Evolutionary conservation across 768 basidiomycete species (phyloP), one percentile per base, ranked within the genome.

Genomic region (Hirschioporus abietinus): DNA sequence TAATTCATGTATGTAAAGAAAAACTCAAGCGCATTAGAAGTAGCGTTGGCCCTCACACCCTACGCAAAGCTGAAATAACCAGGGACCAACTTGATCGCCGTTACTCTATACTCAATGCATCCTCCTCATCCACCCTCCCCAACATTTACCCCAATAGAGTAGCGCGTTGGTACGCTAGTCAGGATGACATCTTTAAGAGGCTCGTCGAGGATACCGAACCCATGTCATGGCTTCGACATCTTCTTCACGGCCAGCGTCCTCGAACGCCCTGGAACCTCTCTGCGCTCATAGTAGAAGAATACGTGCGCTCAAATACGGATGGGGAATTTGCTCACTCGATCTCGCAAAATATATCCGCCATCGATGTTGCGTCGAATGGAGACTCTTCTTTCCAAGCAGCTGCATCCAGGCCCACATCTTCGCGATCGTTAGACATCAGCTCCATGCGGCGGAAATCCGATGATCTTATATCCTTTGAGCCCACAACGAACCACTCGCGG

Each of bases 151-250:
- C 42, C 12, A 52, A 5, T 52, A 78, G 80, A 58, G 80, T 86
- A 30, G 81, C 80, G 34, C 84, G 82, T 23, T 93, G 91, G 91
- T 85, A 86, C 69, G 74, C 78, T n/a, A 74, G 76, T 34, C 85
- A 86, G 66, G 82, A 84, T 34, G 70, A 75, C 9, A 71, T 79
- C n/a, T 75, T 83, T 9, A 84, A 79, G 66, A 74, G 78, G n/a
- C 79, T 83, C 27, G 72, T 92, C 26, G 89, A 89, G 65, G 81
- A 82, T 64, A 82, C 84, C 0, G 91, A 93, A 71, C 89, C 91
- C 7, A 79, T 89, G 60, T 86, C 86, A 7, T 93, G 91, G 91
- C 76, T 92, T 30, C 89, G 86, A 71, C 88, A 91, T 66, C 72
- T 83, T 68, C 77, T 86, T 62, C 84, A 88, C 61, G 75, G 75